Evolutionary conservation across 2,329 filamentous ascomycete genomes (phyloP), one percentile per base, ranked within the genome.

Genomic region (Alternaria sp.): DNA sequence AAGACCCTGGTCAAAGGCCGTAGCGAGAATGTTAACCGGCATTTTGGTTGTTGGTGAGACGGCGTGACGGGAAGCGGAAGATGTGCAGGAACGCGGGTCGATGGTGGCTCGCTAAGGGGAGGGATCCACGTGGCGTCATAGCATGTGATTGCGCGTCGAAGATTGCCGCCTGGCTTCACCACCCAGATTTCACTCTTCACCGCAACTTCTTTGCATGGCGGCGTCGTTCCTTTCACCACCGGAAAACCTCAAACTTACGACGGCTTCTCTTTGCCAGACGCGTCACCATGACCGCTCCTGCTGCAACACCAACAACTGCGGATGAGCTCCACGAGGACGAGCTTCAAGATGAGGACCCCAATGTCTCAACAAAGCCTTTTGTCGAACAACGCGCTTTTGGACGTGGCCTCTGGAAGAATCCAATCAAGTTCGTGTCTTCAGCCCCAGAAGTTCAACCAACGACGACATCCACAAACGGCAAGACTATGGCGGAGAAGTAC

Each of bases 341-440:
- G 48, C 43, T 57, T 22, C 57, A 57, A 51, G 68, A 69, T 42
- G 61, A 76, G 58, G 78, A 71, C 16, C 84, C 86, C 22, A 85
- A 87, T 36, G 83, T 88, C 43, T 89, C 88, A 61, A 85, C 84
- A 18, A 78, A 85, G 3, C 87, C 88, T 0, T 79, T 88, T 5
- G 81, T 84, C 63, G 83, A 88, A 60, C 87, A 88, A 67, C 83
- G 84, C 12, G 83, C 85, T 57, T 90, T 89, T 64, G 70, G 73
- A 43, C 85, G 87, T 12, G 87, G 88, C n/a, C 83, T 90, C 53
- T 87, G 86, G 71, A 66, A 88, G 86, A 77, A 81, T 80, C 83
- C 84, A 53, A 84, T 90, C 43, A 80, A 82, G 6, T 90, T 90
- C 71, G 85, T 90, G 14, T 81, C 84, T 20, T 83, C 86, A 20